Base-by-base conservation (phyloP, 225 moss, liverwort and hornwort species). In the Lunularia cruciata region DNA sequence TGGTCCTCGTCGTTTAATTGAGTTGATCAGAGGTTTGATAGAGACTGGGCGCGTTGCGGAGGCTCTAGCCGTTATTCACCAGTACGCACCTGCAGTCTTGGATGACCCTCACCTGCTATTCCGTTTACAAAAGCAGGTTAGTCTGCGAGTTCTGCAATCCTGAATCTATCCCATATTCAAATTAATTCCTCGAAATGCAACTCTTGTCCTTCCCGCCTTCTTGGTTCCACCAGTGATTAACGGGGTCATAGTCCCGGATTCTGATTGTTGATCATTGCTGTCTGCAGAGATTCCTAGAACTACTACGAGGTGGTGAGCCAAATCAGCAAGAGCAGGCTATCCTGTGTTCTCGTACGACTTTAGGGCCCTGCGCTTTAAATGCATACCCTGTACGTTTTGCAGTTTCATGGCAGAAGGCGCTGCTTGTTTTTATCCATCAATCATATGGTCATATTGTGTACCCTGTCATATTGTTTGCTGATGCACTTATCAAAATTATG, bases 81-180 rank as follows among this genome's bases (percentile, higher is more conserved):
- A 85, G 71, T 81, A 83, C 79, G 85, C 82, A 45, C 79, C 59
- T 12, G 47, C 74, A 58, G 78, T 87, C 34, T 49, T 87, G 74
- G 85, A 87, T 51, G 89, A 90, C 51, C 87, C 85, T 69, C 89
- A 78, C 64, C 83, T 90, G 64, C 87, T 84, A 27, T 90, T 90
- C 60, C 89, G 87, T 42, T 78, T 90, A 55, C 77, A 90, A 58
- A 90, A 90, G 72, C 89, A 90, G 89, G 89, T 90, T 22, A 52
- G 67, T 25, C 20, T 34, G 22, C 18, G 10, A 10, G 10, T 47
- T 47, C 46, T 47, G 46, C 10, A 18, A 47, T n/a, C 47, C 18
- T 43, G 28, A 3, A 26, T 22, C 40, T n/a, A n/a, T n/a, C n/a
- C n/a, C n/a, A n/a, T n/a, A n/a, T n/a, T n/a, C n/a, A n/a, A n/a